Evolutionary conservation across 805 yeast genomes (phyloP).

Genomic region (Candida michaelii): DNA sequence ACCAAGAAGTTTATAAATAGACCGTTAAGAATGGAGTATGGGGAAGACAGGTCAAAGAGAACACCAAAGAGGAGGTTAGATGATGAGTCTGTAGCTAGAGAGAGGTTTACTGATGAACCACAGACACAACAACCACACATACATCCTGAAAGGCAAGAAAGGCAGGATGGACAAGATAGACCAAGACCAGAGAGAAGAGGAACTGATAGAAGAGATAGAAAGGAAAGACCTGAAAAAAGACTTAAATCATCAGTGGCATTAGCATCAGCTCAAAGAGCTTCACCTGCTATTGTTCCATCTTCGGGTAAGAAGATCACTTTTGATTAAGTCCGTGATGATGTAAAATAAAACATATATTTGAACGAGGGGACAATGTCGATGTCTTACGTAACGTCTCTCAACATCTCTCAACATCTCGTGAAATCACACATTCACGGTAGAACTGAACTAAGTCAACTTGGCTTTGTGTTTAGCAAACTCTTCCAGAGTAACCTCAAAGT

Average conservation of each 20-base stretch:
- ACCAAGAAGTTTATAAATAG: conserved; percentile 70
- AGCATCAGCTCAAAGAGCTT: conserved; percentile 84
- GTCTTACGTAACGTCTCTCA: no score
- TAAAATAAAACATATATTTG: conserved; percentile 12
- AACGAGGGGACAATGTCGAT: no score
- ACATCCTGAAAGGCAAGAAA: no score
- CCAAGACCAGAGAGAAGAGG: conserved; percentile 16
- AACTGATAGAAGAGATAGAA: conserved; percentile 11
- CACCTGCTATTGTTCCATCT: conserved; percentile 85
- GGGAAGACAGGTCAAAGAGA: conserved; percentile 90
- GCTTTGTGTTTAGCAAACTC: conserved; percentile 25
- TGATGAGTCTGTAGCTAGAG: conserved; percentile 18
- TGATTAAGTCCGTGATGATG: no score
- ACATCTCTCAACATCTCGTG: no score
- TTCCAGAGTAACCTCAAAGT: conserved; percentile 37
- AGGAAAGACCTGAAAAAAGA: conserved; percentile 41
- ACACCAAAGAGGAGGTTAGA: conserved; percentile 42
- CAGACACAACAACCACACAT: background rate
- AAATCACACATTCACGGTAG: no score
- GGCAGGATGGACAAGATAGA: conserved; percentile 21
- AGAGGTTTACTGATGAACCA: conserved; percentile 7
- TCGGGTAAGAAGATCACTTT: conserved; percentile 85
- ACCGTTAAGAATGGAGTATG: conserved; percentile 82
- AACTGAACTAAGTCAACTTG: conserved; percentile 3
- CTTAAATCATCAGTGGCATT: conserved; percentile 79